Conservation (phyloP, 2,329 filamentous ascomycete species). For the Xylaria sp. region DNA sequence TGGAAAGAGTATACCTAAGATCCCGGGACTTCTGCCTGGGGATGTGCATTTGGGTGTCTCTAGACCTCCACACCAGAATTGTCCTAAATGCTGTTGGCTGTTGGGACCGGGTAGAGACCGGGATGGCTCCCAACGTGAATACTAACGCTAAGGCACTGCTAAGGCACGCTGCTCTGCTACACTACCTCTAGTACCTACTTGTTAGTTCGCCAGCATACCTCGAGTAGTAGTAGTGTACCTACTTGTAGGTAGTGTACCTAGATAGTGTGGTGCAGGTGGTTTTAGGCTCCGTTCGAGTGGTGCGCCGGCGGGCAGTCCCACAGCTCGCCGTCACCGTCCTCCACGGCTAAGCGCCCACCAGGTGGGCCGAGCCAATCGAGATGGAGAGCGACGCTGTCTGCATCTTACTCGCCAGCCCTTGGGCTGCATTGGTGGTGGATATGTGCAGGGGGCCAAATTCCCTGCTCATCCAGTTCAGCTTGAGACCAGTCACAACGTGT, state of each 20-base stretch:
- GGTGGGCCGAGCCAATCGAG: constrained; percentile 18
- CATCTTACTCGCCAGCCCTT: constrained; percentile 16
- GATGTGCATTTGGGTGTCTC: background rate
- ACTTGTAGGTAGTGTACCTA: too few species aligned
- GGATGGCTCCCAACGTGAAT: too few species aligned
- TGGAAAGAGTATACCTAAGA: too few species aligned
- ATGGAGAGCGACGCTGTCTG: constrained; percentile 9
- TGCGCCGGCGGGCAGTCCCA: constrained; percentile 20
- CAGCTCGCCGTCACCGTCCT: constrained; percentile 21
- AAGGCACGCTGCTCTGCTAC: too few species aligned
- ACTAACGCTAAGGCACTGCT: too few species aligned
- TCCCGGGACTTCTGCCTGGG: too few species aligned
- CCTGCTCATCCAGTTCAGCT: constrained; percentile 14
- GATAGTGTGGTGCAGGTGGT: background rate
- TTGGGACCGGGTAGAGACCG: background rate
- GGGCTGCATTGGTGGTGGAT: constrained; percentile 22
- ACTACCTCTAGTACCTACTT: too few species aligned
- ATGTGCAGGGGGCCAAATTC: constrained; percentile 3
- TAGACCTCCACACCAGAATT: background rate
- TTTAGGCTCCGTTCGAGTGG: constrained; percentile 5
- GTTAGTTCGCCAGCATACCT: too few species aligned
- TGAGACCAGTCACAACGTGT: constrained; percentile 3
- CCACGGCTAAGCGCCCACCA: constrained; percentile 27
- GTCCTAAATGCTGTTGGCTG: background rate
- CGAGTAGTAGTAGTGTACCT: too few species aligned